These are phyloP conservation scores for Lichtheimia ornata DNA, from an alignment of 371 early-diverging fungal species.

Conservation along the genomic window DNA sequence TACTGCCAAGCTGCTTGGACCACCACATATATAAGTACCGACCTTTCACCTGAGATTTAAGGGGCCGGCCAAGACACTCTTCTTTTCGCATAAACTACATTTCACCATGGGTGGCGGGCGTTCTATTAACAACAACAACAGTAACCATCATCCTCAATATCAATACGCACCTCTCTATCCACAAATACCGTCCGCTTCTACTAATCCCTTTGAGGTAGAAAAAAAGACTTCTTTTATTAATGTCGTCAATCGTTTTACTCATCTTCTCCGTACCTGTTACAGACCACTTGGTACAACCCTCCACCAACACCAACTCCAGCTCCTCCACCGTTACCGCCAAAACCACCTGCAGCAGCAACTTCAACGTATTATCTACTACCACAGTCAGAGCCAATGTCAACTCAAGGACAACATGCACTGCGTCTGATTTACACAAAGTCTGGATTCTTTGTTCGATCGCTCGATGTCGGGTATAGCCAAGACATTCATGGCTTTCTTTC, in stretches of 20 bases:
- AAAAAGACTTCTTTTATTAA: too few relatives aligned
- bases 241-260: too few relatives aligned
- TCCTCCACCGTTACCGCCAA: neutral
- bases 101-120: conserved; percentile 16
- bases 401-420: conserved; percentile 8
- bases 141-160: conserved; percentile 1
- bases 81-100: too few relatives aligned
- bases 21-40: neutral
- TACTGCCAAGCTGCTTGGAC: neutral
- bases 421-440: conserved; percentile 45
- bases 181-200: too few relatives aligned
- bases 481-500: conserved; percentile 37
- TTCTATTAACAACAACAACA: neutral
- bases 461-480: conserved; percentile 3
- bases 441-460: conserved; percentile 32
- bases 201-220: too few relatives aligned
- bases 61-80: too few relatives aligned
- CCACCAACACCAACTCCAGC: neutral
- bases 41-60: neutral
- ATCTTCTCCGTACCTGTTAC: too few relatives aligned
- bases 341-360: neutral
- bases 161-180: too few relatives aligned
- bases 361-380: neutral
- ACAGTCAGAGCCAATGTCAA: neutral
- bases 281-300: too few relatives aligned